A percentile compares a stretch with the other conserved stretches of the same genome.
phyloP scores from a whole-genome alignment of 2,329 filamentous ascomycete genomes.

The Beauveria asiatica region DNA sequence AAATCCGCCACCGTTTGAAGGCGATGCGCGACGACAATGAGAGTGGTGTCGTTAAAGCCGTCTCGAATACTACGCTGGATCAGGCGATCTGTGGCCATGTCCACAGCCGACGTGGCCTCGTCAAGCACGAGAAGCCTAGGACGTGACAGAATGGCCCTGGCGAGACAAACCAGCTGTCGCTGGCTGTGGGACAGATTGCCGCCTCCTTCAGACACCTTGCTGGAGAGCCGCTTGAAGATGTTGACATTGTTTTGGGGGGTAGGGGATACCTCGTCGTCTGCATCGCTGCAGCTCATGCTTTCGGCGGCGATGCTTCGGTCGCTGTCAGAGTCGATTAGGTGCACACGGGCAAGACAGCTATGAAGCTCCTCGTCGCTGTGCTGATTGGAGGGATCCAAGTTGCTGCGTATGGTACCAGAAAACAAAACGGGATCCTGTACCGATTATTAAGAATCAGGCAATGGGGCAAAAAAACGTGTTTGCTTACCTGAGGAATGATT shows the following conservation, averaged over 20 bases:
- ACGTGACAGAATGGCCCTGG: slow-evolving; percentile 51
- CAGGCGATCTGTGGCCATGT: slow-evolving; percentile 56
- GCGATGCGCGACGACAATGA: slow-evolving; percentile 59
- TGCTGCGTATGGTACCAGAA: slow-evolving; percentile 64
- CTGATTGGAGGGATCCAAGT: slow-evolving; percentile 61
- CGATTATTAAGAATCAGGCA: slow-evolving; percentile 22
- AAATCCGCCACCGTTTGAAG: slow-evolving; percentile 60
- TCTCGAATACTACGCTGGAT: slow-evolving; percentile 57
- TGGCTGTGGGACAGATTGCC: slow-evolving; percentile 30
- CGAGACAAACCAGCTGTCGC: slow-evolving; percentile 51
- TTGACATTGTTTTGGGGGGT: slow-evolving; percentile 29
- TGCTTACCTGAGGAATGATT: slow-evolving; percentile 57
- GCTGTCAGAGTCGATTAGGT: slow-evolving; percentile 38
- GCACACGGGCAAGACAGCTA: slow-evolving; percentile 51
- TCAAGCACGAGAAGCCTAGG: slow-evolving; percentile 62
- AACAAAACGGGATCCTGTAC: slow-evolving; percentile 66
- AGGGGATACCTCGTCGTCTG: slow-evolving; percentile 27
- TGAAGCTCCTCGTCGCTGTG: slow-evolving; percentile 40
- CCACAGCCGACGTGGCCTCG: slow-evolving; percentile 60
- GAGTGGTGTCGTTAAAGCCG: slow-evolving; percentile 51
- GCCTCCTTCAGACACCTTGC: slow-evolving; percentile 53
- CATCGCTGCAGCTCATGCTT: slow-evolving; percentile 26
- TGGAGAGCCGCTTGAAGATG: slow-evolving; percentile 45
- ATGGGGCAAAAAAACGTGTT: not conserved
- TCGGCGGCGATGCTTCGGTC: slow-evolving; percentile 11